Base-by-base conservation (phyloP, 108 stramenopile genomes). In the Ochromonas danica region DNA sequence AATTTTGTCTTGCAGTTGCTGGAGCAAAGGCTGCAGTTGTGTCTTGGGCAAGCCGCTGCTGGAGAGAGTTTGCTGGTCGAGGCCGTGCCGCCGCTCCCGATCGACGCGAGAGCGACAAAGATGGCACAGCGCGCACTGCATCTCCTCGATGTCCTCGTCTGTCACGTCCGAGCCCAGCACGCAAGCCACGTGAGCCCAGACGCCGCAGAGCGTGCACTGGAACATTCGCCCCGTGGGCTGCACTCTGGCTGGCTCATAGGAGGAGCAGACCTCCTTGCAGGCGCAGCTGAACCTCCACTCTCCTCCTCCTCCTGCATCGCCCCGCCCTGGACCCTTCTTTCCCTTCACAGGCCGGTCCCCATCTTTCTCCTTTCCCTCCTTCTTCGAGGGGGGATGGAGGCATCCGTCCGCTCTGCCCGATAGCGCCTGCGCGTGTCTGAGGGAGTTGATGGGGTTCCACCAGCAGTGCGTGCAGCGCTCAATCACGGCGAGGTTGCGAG, bases 361-460 rank as follows among this genome's bases (percentile, higher is more conserved):
- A n/a, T n/a, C n/a, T n/a, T n/a, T n/a, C 22, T 70, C 40, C 67
- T 70, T 70, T 22, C 10, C 10, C 22, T 70, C 67, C 67, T 70
- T 70, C n/a, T n/a, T n/a, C n/a, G n/a, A n/a, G n/a, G n/a, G n/a
- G n/a, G n/a, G n/a, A n/a, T n/a, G n/a, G n/a, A n/a, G n/a, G n/a
- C n/a, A n/a, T n/a, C n/a, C n/a, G n/a, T n/a, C n/a, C n/a, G n/a
- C n/a, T n/a, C n/a, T n/a, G n/a, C n/a, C n/a, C n/a, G n/a, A n/a
- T n/a, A n/a, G n/a, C n/a, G n/a, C n/a, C n/a, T n/a, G n/a, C n/a
- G n/a, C n/a, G n/a, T n/a, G n/a, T n/a, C n/a, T n/a, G 67, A 70
- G 17, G 22, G 14, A 14, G 40, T 95, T 95, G 71, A 95, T 91
- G 14, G 95, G 95, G 82, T 95, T 95, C 93, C 93, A 95, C 95